Conservation (phyloP, 768 basidiomycete genomes). For the Suillus placidus region DNA sequence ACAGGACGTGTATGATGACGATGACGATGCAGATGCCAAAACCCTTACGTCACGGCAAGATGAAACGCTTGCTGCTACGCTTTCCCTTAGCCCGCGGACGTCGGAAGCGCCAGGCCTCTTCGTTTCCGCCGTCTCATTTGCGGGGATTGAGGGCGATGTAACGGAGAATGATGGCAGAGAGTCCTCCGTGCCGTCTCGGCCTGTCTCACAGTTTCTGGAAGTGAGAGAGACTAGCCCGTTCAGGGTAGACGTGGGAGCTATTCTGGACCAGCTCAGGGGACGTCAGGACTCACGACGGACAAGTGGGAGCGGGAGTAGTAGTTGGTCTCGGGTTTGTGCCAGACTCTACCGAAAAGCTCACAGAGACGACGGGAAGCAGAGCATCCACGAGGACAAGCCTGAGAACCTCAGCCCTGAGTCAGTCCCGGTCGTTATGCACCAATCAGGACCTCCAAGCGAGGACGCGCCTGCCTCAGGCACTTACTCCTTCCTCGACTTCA, state of each 20-base stretch:
- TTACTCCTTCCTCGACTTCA: conserved; percentile 36
- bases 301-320: conserved; percentile 27
- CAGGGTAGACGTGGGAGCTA: conserved; percentile 42
- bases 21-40: conserved; percentile 33
- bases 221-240: conserved; percentile 51
- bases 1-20: conserved; percentile 23
- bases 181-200: conserved; percentile 6
- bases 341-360: conserved; percentile 35
- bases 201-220: conserved; percentile 32
- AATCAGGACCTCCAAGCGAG: conserved; percentile 24
- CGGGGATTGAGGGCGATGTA: not conserved
- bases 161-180: conserved; percentile 13
- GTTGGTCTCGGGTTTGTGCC: conserved; percentile 35
- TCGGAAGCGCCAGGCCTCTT: conserved; percentile 29
- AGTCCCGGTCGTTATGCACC: conserved; percentile 35
- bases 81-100: conserved; percentile 50
- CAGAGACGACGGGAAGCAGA: conserved; percentile 31
- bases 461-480: conserved; percentile 31
- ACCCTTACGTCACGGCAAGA: conserved; percentile 34
- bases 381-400: conserved; percentile 16
- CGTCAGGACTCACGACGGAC: conserved; percentile 25
- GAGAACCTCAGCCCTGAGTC: conserved; percentile 31
- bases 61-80: conserved; percentile 43
- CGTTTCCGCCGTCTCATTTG: conserved; percentile 11
- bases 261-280: conserved; percentile 24